These are phyloP conservation scores for Boletus tomentosulus DNA, from an alignment of 768 basidiomycete species.

Conservation along the genomic window DNA sequence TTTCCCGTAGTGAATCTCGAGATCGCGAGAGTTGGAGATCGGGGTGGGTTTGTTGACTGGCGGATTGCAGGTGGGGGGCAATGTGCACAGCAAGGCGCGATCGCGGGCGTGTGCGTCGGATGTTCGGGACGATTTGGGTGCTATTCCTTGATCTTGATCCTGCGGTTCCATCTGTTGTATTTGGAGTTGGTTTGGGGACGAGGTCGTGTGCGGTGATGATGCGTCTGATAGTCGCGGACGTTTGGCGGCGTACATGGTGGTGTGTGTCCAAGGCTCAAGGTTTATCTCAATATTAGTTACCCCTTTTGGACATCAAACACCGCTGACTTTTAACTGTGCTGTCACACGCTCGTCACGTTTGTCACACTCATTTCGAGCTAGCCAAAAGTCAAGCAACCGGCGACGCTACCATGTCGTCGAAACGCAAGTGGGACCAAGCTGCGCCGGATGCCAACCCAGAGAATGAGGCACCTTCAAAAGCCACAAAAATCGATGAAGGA, in stretches of 20 bases:
- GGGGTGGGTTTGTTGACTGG: constrained; percentile 52
- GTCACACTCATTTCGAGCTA: constrained; percentile 3
- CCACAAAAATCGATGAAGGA: constrained; percentile 43
- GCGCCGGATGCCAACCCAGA: constrained; percentile 42
- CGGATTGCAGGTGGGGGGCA: constrained; percentile 79
- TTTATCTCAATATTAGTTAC: background rate
- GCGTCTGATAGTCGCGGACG: constrained; percentile 30
- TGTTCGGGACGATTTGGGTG: constrained; percentile 31
- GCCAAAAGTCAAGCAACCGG: background rate
- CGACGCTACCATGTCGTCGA: constrained; percentile 49
- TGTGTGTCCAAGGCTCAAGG: background rate
- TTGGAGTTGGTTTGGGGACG: background rate
- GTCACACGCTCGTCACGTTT: constrained; percentile 15
- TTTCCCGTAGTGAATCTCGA: constrained; percentile 79
- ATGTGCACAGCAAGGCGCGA: constrained; percentile 58
- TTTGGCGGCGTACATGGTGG: constrained; percentile 27
- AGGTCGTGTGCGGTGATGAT: constrained; percentile 34
- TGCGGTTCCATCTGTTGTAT: background rate
- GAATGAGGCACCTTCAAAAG: constrained; percentile 41
- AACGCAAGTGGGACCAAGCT: constrained; percentile 82
- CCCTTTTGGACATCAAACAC: background rate
- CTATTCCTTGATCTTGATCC: constrained; percentile 16
- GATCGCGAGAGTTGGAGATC: constrained; percentile 61
- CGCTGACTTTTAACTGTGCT: constrained; percentile 20
- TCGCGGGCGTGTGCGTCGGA: constrained; percentile 19